Conservation (phyloP, 2,329 filamentous ascomycete species). For the Neophaeococcomyces mojaviensis region DNA sequence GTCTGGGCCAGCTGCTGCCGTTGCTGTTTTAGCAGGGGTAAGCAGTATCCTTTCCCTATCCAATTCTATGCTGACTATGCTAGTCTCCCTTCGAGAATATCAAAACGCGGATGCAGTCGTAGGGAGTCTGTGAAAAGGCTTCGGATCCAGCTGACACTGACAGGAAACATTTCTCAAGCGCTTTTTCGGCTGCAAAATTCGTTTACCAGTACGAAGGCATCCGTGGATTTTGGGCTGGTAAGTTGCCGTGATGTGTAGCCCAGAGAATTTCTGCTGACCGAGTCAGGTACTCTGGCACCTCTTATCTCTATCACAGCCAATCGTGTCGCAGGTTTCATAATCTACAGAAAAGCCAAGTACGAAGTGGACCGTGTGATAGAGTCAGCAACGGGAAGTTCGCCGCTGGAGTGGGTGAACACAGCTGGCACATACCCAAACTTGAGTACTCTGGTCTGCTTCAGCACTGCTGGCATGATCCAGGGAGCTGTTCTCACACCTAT, state of each 20-base stretch:
- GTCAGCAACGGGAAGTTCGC: constrained; percentile 34
- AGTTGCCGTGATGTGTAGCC: constrained; percentile 12
- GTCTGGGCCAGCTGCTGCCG: constrained; percentile 37
- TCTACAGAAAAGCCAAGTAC: constrained; percentile 38
- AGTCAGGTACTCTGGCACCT: constrained; percentile 37
- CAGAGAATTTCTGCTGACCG: constrained; percentile 2
- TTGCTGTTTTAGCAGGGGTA: constrained; percentile 40
- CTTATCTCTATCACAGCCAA: constrained; percentile 39
- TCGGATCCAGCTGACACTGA: constrained; percentile 4
- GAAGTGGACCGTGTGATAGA: constrained; percentile 33
- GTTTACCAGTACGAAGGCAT: constrained; percentile 41
- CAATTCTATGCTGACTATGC: constrained; percentile 13
- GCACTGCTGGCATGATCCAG: constrained; percentile 34
- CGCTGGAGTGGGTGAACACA: constrained; percentile 34
- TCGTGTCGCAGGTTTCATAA: constrained; percentile 39
- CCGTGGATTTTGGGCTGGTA: constrained; percentile 41
- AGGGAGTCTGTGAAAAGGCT: constrained; percentile 14
- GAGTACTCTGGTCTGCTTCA: constrained; percentile 36
- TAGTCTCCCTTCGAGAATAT: constrained; percentile 42
- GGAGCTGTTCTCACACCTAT: constrained; percentile 36
- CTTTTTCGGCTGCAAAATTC: constrained; percentile 37
- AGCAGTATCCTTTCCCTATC: constrained; percentile 14
- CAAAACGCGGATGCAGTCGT: constrained; percentile 46
- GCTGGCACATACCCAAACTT: constrained; percentile 36
- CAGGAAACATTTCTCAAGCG: constrained; percentile 39